Evolutionary conservation across 2,329 filamentous ascomycete genomes (phyloP).

Genomic region (Hypoxylon sp.): DNA sequence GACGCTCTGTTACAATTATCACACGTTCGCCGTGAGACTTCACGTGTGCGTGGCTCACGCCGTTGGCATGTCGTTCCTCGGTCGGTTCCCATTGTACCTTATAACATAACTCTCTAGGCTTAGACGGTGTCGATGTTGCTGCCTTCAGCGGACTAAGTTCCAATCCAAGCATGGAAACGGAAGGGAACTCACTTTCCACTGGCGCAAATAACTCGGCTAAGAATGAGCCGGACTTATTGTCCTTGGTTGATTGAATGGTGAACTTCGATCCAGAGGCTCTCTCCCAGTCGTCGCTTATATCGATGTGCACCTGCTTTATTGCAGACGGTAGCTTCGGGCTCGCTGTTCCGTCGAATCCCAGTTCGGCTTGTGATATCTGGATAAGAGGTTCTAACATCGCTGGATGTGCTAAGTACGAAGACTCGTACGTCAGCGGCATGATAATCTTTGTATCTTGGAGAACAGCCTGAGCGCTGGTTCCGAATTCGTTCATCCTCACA

Average conservation of each 20-base stretch:
- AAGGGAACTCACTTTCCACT: constrained; percentile 31
- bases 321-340: constrained; percentile 33
- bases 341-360: constrained; percentile 44
- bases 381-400: constrained; percentile 54
- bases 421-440: constrained; percentile 55
- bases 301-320: constrained; percentile 39
- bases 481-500: constrained; percentile 28
- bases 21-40: constrained; percentile 33
- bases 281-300: constrained; percentile 34
- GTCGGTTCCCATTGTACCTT: constrained; percentile 43
- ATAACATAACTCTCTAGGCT: constrained; percentile 51
- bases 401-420: constrained; percentile 54
- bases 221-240: constrained; percentile 29
- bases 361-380: constrained; percentile 48
- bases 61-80: constrained; percentile 33
- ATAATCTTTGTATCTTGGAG: constrained; percentile 52
- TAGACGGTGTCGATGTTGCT: constrained; percentile 40
- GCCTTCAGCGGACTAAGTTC: constrained; percentile 34
- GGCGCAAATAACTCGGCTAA: constrained; percentile 39
- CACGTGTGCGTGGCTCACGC: constrained; percentile 31
- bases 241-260: constrained; percentile 29
- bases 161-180: constrained; percentile 39
- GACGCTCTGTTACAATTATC: constrained; percentile 34
- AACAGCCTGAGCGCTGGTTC: constrained; percentile 45
- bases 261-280: constrained; percentile 35